Conservation (phyloP, 129 eudicot genomes). For the Smallanthus sonchifolius region DNA sequence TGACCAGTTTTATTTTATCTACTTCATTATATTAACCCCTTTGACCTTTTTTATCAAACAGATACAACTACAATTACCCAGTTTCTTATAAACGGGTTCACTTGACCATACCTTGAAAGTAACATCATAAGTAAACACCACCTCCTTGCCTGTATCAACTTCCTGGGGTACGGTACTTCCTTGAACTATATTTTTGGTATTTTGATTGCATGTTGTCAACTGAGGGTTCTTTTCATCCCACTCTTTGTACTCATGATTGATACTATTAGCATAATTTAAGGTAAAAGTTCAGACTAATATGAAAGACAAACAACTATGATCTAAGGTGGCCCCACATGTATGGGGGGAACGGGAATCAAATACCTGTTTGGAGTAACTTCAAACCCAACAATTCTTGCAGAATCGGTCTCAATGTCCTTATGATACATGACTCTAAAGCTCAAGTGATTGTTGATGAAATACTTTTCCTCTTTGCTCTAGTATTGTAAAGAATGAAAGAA, state of each 20-base stretch:
- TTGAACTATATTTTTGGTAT: conserved; percentile 68
- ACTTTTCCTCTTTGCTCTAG: conserved; percentile 92
- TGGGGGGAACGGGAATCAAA: not conserved
- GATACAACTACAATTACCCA: not conserved
- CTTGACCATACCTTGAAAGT: conserved; percentile 56
- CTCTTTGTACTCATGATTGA: conserved; percentile 91
- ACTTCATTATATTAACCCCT: not conserved
- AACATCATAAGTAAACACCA: conserved; percentile 86
- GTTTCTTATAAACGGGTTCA: not conserved
- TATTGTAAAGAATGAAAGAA: conserved; percentile 10
- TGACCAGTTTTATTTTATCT: not conserved
- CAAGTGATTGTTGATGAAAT: conserved; percentile 86
- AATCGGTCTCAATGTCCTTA: conserved; percentile 74
- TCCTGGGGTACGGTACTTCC: conserved; percentile 89
- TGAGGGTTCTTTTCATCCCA: conserved; percentile 94
- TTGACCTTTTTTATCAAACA: not conserved
- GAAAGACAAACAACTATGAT: not conserved
- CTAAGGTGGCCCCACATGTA: not conserved
- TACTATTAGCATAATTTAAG: conserved; percentile 39
- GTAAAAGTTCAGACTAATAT: not conserved
- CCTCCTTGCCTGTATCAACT: conserved; percentile 77
- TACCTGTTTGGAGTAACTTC: conserved; percentile 97
- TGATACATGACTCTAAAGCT: conserved; percentile 96
- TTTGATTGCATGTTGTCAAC: conserved; percentile 77
- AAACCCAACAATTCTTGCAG: conserved; percentile 95